Conservation (phyloP, 225 moss, liverwort and hornwort species). For the Physcomitrellopsis africana region DNA sequence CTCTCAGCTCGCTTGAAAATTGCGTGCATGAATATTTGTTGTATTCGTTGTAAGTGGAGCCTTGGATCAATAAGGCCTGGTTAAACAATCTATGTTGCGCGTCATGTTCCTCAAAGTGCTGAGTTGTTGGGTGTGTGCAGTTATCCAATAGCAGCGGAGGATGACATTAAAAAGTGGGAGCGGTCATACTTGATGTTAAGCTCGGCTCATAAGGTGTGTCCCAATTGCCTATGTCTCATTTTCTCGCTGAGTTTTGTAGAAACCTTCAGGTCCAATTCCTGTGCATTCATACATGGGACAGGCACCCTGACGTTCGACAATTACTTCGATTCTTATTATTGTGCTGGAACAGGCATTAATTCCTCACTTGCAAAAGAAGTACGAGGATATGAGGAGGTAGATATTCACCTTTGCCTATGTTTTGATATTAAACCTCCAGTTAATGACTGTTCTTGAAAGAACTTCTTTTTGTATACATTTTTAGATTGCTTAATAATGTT, state of each 20-base stretch:
- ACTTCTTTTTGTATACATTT: not conserved
- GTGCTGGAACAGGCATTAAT: constrained; percentile 58
- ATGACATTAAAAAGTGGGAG: constrained; percentile 75
- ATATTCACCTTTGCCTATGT: constrained; percentile 6
- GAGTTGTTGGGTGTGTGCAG: constrained; percentile 43
- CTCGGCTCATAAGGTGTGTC: constrained; percentile 62
- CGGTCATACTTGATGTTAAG: constrained; percentile 65
- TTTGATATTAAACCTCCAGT: constrained; percentile 9
- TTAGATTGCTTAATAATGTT: constrained; percentile 14
- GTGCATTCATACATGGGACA: constrained; percentile 6
- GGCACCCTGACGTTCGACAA: not conserved
- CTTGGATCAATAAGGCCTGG: constrained; percentile 7
- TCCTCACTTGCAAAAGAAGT: constrained; percentile 65
- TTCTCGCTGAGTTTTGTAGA: constrained; percentile 16
- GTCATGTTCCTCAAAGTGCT: not conserved
- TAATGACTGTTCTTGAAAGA: constrained; percentile 12
- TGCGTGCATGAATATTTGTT: not conserved
- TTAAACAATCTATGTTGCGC: not conserved
- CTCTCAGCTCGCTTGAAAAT: constrained; percentile 22
- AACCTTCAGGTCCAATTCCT: not conserved
- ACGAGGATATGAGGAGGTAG: constrained; percentile 64
- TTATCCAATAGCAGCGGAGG: constrained; percentile 72
- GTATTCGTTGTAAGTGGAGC: not conserved
- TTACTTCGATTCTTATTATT: constrained; percentile 12
- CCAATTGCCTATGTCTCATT: constrained; percentile 15